These are phyloP conservation scores for Piper betle DNA, from an alignment of 164 flowering plant species.

Conservation along the genomic window DNA sequence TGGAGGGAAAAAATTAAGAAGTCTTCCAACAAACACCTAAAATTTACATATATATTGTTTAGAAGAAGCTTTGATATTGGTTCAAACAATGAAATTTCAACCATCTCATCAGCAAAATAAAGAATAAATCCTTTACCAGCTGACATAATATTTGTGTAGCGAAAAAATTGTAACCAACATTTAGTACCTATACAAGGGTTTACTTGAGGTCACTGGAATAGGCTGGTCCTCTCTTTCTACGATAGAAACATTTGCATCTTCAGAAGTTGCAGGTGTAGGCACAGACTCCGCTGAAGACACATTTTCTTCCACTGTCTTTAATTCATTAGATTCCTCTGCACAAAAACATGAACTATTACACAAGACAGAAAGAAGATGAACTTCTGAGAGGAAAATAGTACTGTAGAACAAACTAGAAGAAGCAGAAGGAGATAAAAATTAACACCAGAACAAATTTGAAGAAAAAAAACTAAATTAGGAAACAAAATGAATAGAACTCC, in stretches of 20 bases:
- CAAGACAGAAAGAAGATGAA: neutral
- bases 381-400: neutral
- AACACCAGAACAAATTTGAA: too few relatives aligned
- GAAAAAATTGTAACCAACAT: neutral
- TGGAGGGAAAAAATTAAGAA: too few relatives aligned
- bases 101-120: too few relatives aligned
- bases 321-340: slow-evolving; percentile 48
- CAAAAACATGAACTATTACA: neutral
- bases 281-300: slow-evolving; percentile 4
- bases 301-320: slow-evolving; percentile 8
- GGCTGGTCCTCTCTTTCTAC: slow-evolving; percentile 12
- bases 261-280: slow-evolving; percentile 7
- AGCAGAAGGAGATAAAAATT: too few relatives aligned
- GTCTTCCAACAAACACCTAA: too few relatives aligned
- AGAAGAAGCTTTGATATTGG: neutral
- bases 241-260: slow-evolving; percentile 15
- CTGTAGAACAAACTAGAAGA: too few relatives aligned
- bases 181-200: slow-evolving; percentile 62
- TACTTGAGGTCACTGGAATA: slow-evolving; percentile 14
- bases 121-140: too few relatives aligned
- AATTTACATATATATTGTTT: too few relatives aligned
- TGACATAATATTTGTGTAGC: too few relatives aligned
- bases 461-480: too few relatives aligned
- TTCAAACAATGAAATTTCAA: neutral
- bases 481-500: too few relatives aligned